Conservation (phyloP, 73 alveolate species). For the Tetrahymena elliotti region DNA sequence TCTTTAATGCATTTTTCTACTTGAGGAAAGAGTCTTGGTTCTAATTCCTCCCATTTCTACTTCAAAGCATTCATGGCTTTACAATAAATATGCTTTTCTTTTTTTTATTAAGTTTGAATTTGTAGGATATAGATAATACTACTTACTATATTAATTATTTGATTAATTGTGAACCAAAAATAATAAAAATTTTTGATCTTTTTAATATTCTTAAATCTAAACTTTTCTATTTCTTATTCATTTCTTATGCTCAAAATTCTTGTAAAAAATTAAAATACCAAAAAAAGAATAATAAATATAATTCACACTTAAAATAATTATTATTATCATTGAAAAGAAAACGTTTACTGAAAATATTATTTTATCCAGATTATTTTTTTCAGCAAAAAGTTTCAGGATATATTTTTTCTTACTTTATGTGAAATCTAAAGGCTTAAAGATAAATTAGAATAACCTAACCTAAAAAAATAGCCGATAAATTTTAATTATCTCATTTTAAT, state of each 20-base stretch:
- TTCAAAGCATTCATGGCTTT: background rate
- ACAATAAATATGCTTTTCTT: background rate
- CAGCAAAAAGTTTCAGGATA: no score
- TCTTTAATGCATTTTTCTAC: slow-evolving; percentile 20
- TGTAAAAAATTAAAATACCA: background rate
- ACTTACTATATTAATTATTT: background rate
- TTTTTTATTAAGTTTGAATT: no score
- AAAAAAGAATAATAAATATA: no score
- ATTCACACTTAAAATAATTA: no score
- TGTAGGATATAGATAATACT: background rate
- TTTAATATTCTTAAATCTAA: background rate
- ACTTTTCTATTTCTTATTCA: background rate
- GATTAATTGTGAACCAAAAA: background rate
- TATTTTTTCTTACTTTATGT: no score
- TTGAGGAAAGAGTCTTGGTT: slow-evolving; percentile 4
- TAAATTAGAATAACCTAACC: no score
- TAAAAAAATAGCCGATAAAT: no score
- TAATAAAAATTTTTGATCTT: background rate
- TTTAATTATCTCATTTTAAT: no score
- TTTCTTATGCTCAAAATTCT: background rate
- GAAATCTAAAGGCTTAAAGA: no score
- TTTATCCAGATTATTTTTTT: no score
- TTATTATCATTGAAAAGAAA: no score
- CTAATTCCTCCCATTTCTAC: background rate
- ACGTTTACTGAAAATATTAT: no score